Evolutionary conservation across 2,329 filamentous ascomycete genomes (phyloP).

Genomic region (Aspergillus ustus): DNA sequence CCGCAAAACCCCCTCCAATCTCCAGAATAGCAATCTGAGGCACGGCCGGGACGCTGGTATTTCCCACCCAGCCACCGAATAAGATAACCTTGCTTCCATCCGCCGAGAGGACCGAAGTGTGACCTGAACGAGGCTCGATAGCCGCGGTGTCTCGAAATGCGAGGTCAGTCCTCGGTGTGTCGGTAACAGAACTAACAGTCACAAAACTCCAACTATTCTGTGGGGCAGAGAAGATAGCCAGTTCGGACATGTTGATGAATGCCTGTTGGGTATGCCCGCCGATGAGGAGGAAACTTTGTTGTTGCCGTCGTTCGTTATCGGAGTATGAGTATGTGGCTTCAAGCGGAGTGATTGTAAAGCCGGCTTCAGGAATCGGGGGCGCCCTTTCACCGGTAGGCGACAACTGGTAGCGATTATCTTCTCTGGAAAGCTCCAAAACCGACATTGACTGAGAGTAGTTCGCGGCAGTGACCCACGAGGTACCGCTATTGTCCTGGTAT

Average conservation of each 20-base stretch:
- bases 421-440: constrained; percentile 48
- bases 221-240: constrained; percentile 84
- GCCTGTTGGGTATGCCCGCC: constrained; percentile 82
- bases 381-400: constrained; percentile 59
- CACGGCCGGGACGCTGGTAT: constrained; percentile 72
- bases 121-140: constrained; percentile 84
- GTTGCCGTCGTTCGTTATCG: constrained; percentile 66
- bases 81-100: constrained; percentile 80
- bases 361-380: constrained; percentile 78
- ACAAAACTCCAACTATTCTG: constrained; percentile 87
- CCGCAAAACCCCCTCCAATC: constrained; percentile 73
- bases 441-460: constrained; percentile 84
- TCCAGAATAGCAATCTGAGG: constrained; percentile 81
- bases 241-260: constrained; percentile 93
- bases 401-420: constrained; percentile 46
- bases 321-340: constrained; percentile 71
- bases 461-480: constrained; percentile 69
- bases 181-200: constrained; percentile 57
- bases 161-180: constrained; percentile 59
- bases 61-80: constrained; percentile 90
- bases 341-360: constrained; percentile 80
- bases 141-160: constrained; percentile 53
- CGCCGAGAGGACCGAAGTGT: constrained; percentile 79
- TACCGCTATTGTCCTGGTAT: constrained; percentile 43
- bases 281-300: constrained; percentile 78